Conservation (phyloP, 352 stramenopile species). For the Phytopythium oedochilum region DNA sequence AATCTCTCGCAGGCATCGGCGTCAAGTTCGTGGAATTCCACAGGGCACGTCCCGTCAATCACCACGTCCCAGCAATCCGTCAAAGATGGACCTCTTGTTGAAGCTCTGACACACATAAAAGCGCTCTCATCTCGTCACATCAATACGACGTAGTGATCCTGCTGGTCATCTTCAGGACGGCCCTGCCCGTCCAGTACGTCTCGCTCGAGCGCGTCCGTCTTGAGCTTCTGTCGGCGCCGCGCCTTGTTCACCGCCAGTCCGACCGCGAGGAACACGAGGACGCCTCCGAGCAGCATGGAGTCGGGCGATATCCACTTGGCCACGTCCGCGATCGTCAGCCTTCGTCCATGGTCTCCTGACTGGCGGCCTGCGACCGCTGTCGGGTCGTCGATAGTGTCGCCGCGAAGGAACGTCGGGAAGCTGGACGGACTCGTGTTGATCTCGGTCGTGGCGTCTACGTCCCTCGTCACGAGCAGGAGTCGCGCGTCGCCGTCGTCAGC, state of each 20-base stretch:
- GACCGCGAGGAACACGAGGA: constrained; percentile 1
- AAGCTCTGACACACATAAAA: background rate
- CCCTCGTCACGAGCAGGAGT: background rate
- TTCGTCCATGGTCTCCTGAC: background rate
- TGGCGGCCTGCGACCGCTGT: background rate
- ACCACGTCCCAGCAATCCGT: too few relatives aligned
- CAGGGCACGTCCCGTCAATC: too few relatives aligned
- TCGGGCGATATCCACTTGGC: background rate
- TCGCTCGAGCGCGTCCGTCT: background rate
- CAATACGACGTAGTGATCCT: background rate
- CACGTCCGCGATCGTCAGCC: background rate
- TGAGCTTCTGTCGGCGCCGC: background rate
- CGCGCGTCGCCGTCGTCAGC: background rate
- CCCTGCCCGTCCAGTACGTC: background rate
- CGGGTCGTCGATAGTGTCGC: background rate
- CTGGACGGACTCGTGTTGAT: background rate
- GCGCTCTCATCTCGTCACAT: background rate
- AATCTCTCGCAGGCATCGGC: too few relatives aligned
- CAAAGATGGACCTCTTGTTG: background rate
- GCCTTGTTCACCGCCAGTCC: background rate
- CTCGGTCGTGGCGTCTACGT: background rate
- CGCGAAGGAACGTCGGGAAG: constrained; percentile 1
- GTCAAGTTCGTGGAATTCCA: too few relatives aligned
- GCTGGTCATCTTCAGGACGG: background rate
- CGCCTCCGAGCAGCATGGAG: background rate